Evolutionary conservation across 495 filamentous ascomycete genomes (phyloP).

Genomic region (Amphirosellinia nigrospora): DNA sequence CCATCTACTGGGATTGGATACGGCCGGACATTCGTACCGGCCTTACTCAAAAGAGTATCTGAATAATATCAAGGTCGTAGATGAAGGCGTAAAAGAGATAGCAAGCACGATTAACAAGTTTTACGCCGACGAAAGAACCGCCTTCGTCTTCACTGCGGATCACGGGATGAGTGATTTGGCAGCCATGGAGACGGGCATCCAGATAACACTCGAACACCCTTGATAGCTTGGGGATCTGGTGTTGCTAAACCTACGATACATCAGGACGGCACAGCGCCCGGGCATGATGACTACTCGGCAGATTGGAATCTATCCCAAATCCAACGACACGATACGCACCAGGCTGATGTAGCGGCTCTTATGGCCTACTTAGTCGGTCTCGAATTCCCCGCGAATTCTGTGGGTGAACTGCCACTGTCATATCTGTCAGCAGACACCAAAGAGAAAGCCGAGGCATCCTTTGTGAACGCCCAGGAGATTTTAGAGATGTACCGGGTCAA

Average conservation of each 20-base stretch:
- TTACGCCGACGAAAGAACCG: conserved; percentile 89
- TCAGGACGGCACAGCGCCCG: conserved; percentile 61
- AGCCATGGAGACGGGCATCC: conserved; percentile 98
- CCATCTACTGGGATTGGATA: conserved; percentile 95
- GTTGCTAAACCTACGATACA: conserved; percentile 75
- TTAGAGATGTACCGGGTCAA: conserved; percentile 98
- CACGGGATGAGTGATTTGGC: conserved; percentile 99
- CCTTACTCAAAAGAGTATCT: conserved; percentile 97
- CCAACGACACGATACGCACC: conserved; percentile 85
- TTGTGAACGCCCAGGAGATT: conserved; percentile 87
- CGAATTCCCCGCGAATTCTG: conserved; percentile 94
- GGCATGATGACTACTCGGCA: conserved; percentile 91
- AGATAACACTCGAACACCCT: conserved; percentile 93
- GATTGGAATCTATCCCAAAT: conserved; percentile 87
- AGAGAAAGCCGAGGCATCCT: conserved; percentile 82
- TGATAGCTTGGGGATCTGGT: conserved; percentile 94
- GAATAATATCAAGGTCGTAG: conserved; percentile 92
- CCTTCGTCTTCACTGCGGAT: conserved; percentile 96
- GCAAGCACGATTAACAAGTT: conserved; percentile 84
- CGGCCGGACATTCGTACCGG: conserved; percentile 83
- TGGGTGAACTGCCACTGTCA: conserved; percentile 86
- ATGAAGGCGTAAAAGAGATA: conserved; percentile 84
- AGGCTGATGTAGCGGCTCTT: conserved; percentile 93
- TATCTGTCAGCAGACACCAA: conserved; percentile 74
- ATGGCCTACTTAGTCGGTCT: conserved; percentile 96